These are phyloP conservation scores for Physcomitrium patens DNA, from an alignment of 225 moss, liverwort and hornwort genomes.

Conservation along the genomic window DNA sequence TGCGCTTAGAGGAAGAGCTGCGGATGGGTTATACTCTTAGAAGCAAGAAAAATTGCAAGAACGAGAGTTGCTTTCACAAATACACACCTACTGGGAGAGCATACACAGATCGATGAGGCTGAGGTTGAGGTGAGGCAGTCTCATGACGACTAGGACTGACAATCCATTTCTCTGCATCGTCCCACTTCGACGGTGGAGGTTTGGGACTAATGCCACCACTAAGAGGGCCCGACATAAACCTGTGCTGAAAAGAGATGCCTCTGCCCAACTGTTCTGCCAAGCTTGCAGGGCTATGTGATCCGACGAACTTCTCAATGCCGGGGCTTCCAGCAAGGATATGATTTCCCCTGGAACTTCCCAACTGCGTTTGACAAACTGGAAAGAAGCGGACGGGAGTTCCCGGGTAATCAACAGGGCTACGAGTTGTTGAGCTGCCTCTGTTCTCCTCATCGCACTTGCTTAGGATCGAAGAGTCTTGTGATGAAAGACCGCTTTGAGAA, in stretches of 20 bases:
- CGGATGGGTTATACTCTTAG: neutral
- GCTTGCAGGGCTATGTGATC: slow-evolving; percentile 42
- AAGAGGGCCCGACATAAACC: slow-evolving; percentile 46
- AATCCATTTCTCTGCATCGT: slow-evolving; percentile 61
- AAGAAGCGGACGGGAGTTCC: slow-evolving; percentile 38
- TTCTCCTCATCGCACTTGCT: slow-evolving; percentile 32
- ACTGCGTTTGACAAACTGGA: slow-evolving; percentile 41
- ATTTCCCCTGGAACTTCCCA: slow-evolving; percentile 38
- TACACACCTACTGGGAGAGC: slow-evolving; percentile 40
- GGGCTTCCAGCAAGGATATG: slow-evolving; percentile 37
- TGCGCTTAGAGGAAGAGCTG: neutral
- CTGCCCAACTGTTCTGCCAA: slow-evolving; percentile 39
- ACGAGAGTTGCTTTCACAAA: neutral
- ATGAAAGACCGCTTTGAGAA: slow-evolving; percentile 22
- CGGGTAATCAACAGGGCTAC: slow-evolving; percentile 32
- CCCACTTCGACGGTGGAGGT: slow-evolving; percentile 54
- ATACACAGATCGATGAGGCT: slow-evolving; percentile 30
- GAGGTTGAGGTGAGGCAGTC: slow-evolving; percentile 37
- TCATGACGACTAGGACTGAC: slow-evolving; percentile 42
- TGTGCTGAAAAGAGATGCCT: slow-evolving; percentile 45
- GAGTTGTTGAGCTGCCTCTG: slow-evolving; percentile 25
- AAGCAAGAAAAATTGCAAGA: slow-evolving; percentile 6
- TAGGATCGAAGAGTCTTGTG: slow-evolving; percentile 20
- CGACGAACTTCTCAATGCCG: slow-evolving; percentile 36
- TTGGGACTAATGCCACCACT: slow-evolving; percentile 33